These are phyloP conservation scores for Ramalina intermedia DNA, from an alignment of 495 filamentous ascomycete species.

Conservation along the genomic window DNA sequence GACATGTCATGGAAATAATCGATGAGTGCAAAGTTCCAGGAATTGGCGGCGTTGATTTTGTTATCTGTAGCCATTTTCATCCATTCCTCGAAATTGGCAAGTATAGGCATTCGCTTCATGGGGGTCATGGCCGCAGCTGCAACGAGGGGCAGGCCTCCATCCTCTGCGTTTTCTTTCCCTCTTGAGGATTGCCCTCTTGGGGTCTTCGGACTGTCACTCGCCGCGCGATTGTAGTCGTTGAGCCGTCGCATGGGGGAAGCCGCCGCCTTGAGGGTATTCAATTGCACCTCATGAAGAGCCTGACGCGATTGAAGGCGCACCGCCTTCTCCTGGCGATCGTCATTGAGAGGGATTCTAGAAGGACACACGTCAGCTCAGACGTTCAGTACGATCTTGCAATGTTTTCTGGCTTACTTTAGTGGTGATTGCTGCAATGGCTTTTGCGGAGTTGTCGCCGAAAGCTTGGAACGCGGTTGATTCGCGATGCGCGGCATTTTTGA, in stretches of 20 bases:
- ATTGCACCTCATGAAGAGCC: constrained; percentile 77
- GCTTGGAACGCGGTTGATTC: constrained; percentile 37
- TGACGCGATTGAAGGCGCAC: constrained; percentile 76
- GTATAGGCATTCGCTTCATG: constrained; percentile 87
- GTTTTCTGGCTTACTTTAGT: constrained; percentile 42
- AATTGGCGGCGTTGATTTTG: constrained; percentile 98
- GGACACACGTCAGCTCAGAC: constrained; percentile 5
- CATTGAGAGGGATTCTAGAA: constrained; percentile 72
- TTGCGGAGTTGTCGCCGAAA: constrained; percentile 41
- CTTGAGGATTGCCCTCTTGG: constrained; percentile 37
- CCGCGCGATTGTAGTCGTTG: constrained; percentile 45
- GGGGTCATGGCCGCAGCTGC: constrained; percentile 67
- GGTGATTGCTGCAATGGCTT: constrained; percentile 45
- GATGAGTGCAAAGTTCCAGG: constrained; percentile 98
- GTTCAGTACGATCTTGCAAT: neutral
- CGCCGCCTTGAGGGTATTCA: constrained; percentile 80
- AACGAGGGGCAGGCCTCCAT: constrained; percentile 45
- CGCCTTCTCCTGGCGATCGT: constrained; percentile 86
- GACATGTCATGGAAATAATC: constrained; percentile 99
- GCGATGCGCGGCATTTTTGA: constrained; percentile 59
- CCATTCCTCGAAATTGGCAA: constrained; percentile 99
- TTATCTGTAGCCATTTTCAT: constrained; percentile 99
- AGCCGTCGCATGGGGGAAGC: constrained; percentile 73
- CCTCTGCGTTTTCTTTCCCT: constrained; percentile 44
- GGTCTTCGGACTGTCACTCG: constrained; percentile 50